Conservation (phyloP, 2,329 filamentous ascomycete species). For the Pseudocercospora musae region DNA sequence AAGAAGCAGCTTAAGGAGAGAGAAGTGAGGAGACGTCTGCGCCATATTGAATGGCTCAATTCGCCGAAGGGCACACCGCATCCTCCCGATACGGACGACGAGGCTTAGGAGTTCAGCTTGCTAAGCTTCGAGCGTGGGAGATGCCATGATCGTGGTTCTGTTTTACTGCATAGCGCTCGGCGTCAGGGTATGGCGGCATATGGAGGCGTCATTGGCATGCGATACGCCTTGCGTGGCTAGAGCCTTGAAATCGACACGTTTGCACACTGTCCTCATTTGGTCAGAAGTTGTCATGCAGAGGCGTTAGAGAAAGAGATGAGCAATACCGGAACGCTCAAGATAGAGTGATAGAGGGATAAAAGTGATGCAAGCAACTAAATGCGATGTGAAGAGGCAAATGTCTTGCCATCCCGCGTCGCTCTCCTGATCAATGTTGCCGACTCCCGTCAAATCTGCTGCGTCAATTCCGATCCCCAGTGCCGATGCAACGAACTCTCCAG, state of each 20-base stretch:
- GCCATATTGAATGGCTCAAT: conserved; percentile 76
- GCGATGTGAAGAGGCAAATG: not conserved
- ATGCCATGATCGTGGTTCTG: not conserved
- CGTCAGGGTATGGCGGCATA: not conserved
- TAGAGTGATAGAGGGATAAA: not conserved
- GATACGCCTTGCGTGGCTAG: not conserved
- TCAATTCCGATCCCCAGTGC: too few relatives aligned
- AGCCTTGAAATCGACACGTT: not conserved
- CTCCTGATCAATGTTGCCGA: too few relatives aligned
- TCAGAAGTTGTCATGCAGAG: not conserved
- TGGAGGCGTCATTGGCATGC: not conserved
- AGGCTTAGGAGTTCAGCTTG: conserved; percentile 41
- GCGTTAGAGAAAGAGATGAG: not conserved
- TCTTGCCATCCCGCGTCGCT: too few relatives aligned
- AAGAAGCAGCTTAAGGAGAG: conserved; percentile 94
- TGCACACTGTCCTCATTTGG: not conserved
- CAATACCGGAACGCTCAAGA: not conserved
- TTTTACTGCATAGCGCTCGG: not conserved
- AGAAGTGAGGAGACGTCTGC: conserved; percentile 78
- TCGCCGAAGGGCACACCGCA: conserved; percentile 70
- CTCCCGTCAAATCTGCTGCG: too few relatives aligned
- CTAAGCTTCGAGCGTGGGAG: not conserved
- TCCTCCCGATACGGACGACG: conserved; percentile 74
- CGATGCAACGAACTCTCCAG: too few relatives aligned
- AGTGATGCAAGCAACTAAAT: not conserved